phyloP scores from a whole-genome alignment of 371 early-diverging fungal species.

The Lichtheimia ornata region DNA sequence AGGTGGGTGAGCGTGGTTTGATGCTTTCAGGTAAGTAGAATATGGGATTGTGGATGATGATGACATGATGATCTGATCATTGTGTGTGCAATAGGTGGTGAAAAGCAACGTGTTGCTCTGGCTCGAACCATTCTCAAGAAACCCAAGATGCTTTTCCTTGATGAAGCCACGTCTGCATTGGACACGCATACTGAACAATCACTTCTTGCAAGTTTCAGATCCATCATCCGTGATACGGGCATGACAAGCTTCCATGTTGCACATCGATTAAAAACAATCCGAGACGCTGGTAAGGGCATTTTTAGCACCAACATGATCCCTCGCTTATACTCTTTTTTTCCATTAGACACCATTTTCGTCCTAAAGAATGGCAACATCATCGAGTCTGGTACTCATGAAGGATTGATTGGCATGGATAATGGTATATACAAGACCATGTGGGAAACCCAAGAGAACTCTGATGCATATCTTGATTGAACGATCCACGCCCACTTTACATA shows the following conservation, averaged over 20 bases:
- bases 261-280: slow-evolving; percentile 77
- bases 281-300: slow-evolving; percentile 65
- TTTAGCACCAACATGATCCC: background rate
- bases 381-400: slow-evolving; percentile 74
- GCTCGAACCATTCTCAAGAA: slow-evolving; percentile 87
- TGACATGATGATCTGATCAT: background rate
- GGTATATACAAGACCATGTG: slow-evolving; percentile 89
- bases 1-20: slow-evolving; percentile 92
- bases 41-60: background rate
- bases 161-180: slow-evolving; percentile 76
- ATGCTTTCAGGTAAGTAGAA: slow-evolving; percentile 73
- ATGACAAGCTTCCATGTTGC: slow-evolving; percentile 82
- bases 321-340: background rate
- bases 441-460: slow-evolving; percentile 66
- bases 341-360: slow-evolving; percentile 73
- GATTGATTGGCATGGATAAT: slow-evolving; percentile 52
- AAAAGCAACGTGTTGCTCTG: slow-evolving; percentile 92
- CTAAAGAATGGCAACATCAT: slow-evolving; percentile 64
- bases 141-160: slow-evolving; percentile 76
- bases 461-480: slow-evolving; percentile 1
- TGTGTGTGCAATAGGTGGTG: slow-evolving; percentile 68
- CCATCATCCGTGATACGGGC: slow-evolving; percentile 60
- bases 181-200: slow-evolving; percentile 82
- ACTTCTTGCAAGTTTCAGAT: slow-evolving; percentile 75
- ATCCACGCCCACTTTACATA: no score